These are phyloP conservation scores for Ceratobasidium sp. DNA, from an alignment of 1,284 basidiomycete genomes.

Conservation along the genomic window DNA sequence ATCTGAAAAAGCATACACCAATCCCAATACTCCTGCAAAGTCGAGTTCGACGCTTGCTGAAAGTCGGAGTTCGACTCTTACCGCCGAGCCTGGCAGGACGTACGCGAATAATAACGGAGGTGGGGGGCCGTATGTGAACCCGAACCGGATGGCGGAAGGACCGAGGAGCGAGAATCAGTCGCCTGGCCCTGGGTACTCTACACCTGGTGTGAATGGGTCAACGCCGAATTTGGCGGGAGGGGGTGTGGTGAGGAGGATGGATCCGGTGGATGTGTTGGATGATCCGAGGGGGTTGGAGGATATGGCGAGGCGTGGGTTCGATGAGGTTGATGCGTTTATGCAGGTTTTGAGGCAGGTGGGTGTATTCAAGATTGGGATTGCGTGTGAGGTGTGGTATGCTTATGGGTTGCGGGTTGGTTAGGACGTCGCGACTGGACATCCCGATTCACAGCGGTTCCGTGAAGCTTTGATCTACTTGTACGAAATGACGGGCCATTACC, in stretches of 20 bases:
- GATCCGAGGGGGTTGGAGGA: constrained; percentile 41
- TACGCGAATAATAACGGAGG: no score
- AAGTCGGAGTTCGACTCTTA: not conserved
- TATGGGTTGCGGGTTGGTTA: not conserved
- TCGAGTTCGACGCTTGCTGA: constrained; percentile 6
- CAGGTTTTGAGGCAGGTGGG: constrained; percentile 37
- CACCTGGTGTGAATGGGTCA: not conserved
- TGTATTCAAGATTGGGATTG: not conserved
- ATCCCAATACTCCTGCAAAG: constrained; percentile 8
- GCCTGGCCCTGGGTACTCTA: constrained; percentile 28
- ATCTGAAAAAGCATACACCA: constrained; percentile 24
- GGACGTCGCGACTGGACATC: constrained; percentile 39
- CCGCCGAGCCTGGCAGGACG: no score
- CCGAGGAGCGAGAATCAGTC: constrained; percentile 12
- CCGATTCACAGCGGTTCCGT: constrained; percentile 26
- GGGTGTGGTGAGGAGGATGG: constrained; percentile 10
- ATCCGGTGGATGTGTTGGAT: constrained; percentile 29
- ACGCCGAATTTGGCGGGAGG: not conserved
- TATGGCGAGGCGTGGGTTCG: constrained; percentile 13
- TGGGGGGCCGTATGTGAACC: constrained; percentile 28
- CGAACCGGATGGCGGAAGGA: constrained; percentile 18
- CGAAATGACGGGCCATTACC: constrained; percentile 41
- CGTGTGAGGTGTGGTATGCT: no score
- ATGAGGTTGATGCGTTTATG: constrained; percentile 41
- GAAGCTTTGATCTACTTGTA: constrained; percentile 41